These are phyloP conservation scores for Talaromyces pinophilus DNA, from an alignment of 2,329 filamentous ascomycete species.

Conservation along the genomic window DNA sequence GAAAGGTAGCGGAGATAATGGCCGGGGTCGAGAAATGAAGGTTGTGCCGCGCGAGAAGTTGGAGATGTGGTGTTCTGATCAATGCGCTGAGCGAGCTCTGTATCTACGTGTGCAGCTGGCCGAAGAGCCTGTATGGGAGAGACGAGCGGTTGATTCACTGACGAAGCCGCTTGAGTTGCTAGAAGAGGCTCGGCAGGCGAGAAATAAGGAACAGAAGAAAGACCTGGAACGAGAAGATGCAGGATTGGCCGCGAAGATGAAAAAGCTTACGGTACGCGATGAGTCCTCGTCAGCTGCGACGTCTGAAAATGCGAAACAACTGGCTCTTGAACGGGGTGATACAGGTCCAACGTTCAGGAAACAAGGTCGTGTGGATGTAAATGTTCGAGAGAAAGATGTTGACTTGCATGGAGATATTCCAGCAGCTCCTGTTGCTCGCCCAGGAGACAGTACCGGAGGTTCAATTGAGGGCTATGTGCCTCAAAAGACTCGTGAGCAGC, in stretches of 20 bases:
- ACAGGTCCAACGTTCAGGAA: slow-evolving; percentile 29
- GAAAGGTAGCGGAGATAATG: slow-evolving; percentile 49
- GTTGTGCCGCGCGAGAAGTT: slow-evolving; percentile 72
- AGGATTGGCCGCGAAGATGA: slow-evolving; percentile 28
- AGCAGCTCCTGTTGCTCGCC: slow-evolving; percentile 36
- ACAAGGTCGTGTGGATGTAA: slow-evolving; percentile 36
- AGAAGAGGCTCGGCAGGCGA: slow-evolving; percentile 57
- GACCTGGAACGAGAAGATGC: slow-evolving; percentile 17
- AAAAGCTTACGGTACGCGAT: slow-evolving; percentile 33
- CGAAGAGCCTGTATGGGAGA: slow-evolving; percentile 82
- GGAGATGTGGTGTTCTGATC: slow-evolving; percentile 83
- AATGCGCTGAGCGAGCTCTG: slow-evolving; percentile 75
- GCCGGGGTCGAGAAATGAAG: slow-evolving; percentile 56
- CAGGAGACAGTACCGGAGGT: slow-evolving; percentile 39
- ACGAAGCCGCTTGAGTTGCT: slow-evolving; percentile 62
- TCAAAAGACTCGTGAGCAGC: slow-evolving; percentile 23
- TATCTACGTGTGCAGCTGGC: slow-evolving; percentile 87
- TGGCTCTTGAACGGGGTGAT: slow-evolving; percentile 42
- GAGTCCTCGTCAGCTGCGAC: slow-evolving; percentile 7
- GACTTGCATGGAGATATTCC: slow-evolving; percentile 22
- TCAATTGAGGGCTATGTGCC: slow-evolving; percentile 48
- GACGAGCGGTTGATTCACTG: slow-evolving; percentile 55
- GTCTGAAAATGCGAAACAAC: slow-evolving; percentile 30
- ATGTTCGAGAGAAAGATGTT: slow-evolving; percentile 36
- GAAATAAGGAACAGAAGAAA: slow-evolving; percentile 25